Base-by-base conservation (phyloP, 192 early-diverging fungal species). In the Coemansia sp. region DNA sequence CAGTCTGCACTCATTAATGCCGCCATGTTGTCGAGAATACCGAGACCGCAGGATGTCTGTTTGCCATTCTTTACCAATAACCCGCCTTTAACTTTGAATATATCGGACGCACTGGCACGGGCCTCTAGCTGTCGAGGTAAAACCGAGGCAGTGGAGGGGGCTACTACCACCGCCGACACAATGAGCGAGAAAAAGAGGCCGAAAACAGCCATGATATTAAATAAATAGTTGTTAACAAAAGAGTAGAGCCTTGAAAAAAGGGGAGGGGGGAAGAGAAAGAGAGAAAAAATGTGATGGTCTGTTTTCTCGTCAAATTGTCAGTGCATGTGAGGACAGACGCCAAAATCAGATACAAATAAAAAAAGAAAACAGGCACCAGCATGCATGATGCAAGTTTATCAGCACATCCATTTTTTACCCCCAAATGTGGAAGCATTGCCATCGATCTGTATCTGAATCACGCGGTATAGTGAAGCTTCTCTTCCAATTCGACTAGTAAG, bases 1-100 rank as follows among this genome's bases (percentile, higher is more conserved):
- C 77, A 79, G 65, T 74, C 72, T 54, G 77, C 77, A 61, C 72
- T 74, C 3, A 79, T 68, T 3, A 74, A 15, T 10, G 72, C 34
- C 5, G 68, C 63, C 29, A 38, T n/a, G 65, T 52, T 74, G 68
- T 73, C 72, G 16, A 79, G 57, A 3, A 79, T 44, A 0, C 68
- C 77, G n/a, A 79, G 51, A 0, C 49, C 64, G 38, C 77, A 79
- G n/a, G 68, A 70, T 0, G 72, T 73, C 34, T 65, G 67, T 16
- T 57, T 74, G 62, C 65, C 65, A 41, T 66, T 59, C 41, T 71
- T 74, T 8, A 68, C 34, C 51, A 79, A 42, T 4, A 79, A 12
- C 15, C 72, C 77, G 57, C 63, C 67, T 27, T 78, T 78, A 33
- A 55, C 43, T 5, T 66, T 57, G 22, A 33, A 22, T 42, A 72